Percentiles rank a stretch among this genome's conserved stretches.
These are phyloP conservation scores for Flaveria linearis DNA, from an alignment of 129 eudicot species.

Conservation along the genomic window DNA sequence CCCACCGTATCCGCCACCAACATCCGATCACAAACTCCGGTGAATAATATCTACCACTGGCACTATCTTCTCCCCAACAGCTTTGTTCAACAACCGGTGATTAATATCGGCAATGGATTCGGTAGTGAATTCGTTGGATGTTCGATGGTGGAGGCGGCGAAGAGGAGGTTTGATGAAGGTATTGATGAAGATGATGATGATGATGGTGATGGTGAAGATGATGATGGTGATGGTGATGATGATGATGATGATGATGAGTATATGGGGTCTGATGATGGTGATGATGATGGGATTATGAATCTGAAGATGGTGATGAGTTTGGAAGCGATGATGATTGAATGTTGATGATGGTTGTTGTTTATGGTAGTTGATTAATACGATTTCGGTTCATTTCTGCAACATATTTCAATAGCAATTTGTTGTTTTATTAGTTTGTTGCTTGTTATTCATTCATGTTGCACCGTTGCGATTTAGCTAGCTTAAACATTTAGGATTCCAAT, in stretches of 20 bases:
- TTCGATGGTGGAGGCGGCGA: constrained; percentile 2
- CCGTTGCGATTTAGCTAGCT: no score
- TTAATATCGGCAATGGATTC: neutral
- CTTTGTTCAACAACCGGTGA: neutral
- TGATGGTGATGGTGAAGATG: neutral
- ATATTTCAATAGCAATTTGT: neutral
- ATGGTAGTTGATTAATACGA: no score
- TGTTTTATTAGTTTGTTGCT: no score
- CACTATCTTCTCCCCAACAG: constrained; percentile 24
- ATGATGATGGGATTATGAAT: neutral
- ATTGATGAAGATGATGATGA: neutral
- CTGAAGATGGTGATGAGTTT: neutral
- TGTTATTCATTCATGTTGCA: no score
- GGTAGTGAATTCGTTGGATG: neutral
- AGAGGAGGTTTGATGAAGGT: neutral
- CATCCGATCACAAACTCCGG: constrained; percentile 7
- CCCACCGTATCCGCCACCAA: constrained; percentile 16
- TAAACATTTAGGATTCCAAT: no score
- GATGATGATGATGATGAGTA: neutral
- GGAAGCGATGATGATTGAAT: neutral
- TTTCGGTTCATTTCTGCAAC: neutral
- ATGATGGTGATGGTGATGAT: neutral
- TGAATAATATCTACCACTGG: constrained; percentile 22
- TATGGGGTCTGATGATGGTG: neutral
- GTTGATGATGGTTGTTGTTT: neutral